Evolutionary conservation across 441 rosid genomes (phyloP).

Genomic region (Adansonia madagascariensis): DNA sequence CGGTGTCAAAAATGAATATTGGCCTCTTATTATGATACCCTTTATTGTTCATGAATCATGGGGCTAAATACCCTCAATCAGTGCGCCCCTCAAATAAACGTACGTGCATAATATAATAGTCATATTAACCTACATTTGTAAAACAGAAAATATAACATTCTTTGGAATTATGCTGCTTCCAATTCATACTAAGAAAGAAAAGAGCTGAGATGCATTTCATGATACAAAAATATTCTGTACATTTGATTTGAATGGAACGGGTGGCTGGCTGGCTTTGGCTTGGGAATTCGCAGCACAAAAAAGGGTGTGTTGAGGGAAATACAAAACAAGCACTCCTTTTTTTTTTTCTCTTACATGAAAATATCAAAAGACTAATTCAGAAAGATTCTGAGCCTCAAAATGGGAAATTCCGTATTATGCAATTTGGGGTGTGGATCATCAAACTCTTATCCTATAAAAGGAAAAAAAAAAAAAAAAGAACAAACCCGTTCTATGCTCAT

Average conservation of each 20-base stretch:
- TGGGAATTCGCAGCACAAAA: not conserved
- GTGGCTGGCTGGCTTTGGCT: not conserved
- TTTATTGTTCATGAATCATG: too few species aligned
- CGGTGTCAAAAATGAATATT: too few species aligned
- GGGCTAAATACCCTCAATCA: too few species aligned
- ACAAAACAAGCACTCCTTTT: not conserved
- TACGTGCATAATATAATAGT: not conserved
- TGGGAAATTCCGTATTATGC: not conserved
- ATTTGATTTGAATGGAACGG: not conserved
- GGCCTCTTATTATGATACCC: too few species aligned
- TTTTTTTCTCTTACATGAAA: not conserved
- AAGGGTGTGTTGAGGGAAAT: not conserved
- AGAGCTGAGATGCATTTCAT: not conserved
- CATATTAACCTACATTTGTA: not conserved
- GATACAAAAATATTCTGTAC: not conserved
- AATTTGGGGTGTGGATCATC: constrained; percentile 9
- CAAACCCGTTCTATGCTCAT: not conserved
- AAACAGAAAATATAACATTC: not conserved
- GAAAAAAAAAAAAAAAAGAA: not conserved
- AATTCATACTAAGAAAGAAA: not conserved
- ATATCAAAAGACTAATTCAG: not conserved
- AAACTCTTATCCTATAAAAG: not conserved
- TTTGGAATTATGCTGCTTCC: not conserved
- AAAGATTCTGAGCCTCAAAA: constrained; percentile 15
- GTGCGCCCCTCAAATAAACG: too few species aligned